Conservation (phyloP, 305 asterid genomes). For the Rubia peregrina region DNA sequence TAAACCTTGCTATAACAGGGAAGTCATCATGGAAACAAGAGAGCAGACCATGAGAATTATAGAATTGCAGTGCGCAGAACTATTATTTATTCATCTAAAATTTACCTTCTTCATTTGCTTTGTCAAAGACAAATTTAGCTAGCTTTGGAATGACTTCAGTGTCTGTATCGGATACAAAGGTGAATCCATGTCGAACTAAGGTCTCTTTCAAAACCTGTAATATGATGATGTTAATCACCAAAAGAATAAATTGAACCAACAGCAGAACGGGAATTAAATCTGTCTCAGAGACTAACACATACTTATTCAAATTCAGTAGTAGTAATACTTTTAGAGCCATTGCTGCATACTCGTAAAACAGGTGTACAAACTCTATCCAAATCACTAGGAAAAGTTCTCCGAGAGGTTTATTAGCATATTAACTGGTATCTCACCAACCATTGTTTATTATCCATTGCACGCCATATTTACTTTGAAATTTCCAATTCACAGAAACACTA, state of each 20-base stretch:
- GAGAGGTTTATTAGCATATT: neutral
- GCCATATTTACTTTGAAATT: too few relatives aligned
- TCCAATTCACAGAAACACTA: neutral
- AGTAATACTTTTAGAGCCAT: neutral
- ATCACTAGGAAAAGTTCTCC: neutral
- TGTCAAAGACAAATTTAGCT: slow-evolving; percentile 84
- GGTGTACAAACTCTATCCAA: neutral
- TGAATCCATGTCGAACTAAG: slow-evolving; percentile 83
- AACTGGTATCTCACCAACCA: neutral
- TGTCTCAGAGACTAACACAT: neutral
- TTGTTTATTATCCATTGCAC: neutral
- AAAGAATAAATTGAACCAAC: neutral
- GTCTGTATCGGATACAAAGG: slow-evolving; percentile 90
- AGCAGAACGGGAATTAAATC: neutral
- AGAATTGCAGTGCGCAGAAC: neutral
- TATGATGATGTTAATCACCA: slow-evolving; percentile 16
- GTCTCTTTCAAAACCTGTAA: slow-evolving; percentile 79
- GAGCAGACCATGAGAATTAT: neutral
- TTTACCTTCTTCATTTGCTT: slow-evolving; percentile 81
- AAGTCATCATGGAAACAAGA: neutral
- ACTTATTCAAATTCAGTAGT: neutral
- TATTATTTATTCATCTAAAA: neutral
- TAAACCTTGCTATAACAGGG: neutral
- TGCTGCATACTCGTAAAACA: neutral
- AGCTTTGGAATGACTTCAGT: slow-evolving; percentile 99